Percentiles rank a stretch among this genome's conserved stretches.
These are phyloP conservation scores for Vitellaria paradoxa DNA, from an alignment of 179 eudicot species.

Conservation along the genomic window DNA sequence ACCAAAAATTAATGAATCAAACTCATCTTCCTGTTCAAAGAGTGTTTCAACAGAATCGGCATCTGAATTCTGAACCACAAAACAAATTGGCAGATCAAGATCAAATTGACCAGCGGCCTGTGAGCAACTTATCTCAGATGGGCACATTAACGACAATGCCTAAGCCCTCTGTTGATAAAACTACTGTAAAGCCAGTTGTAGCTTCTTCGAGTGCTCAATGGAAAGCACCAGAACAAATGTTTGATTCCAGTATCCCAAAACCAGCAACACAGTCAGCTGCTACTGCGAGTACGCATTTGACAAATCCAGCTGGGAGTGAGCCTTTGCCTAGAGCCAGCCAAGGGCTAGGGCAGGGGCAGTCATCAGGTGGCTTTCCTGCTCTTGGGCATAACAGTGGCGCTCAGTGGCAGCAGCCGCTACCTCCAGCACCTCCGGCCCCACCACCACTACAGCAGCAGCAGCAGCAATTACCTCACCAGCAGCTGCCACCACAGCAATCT, in stretches of 20 bases:
- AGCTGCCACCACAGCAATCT: constrained; percentile 35
- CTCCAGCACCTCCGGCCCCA: constrained; percentile 21
- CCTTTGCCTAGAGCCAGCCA: constrained; percentile 28
- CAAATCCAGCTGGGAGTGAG: constrained; percentile 43
- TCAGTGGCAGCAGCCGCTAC: constrained; percentile 40
- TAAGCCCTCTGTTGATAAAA: constrained; percentile 29
- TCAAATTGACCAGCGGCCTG: constrained; percentile 34
- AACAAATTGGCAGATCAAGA: constrained; percentile 40
- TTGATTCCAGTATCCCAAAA: constrained; percentile 34
- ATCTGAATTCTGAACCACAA: constrained; percentile 37
- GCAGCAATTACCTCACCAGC: constrained; percentile 26
- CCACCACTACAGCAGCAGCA: constrained; percentile 27
- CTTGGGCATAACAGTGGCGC: constrained; percentile 33
- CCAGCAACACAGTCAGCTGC: constrained; percentile 31
- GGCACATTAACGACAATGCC: constrained; percentile 25
- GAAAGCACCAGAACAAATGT: constrained; percentile 40
- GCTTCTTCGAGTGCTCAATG: constrained; percentile 40
- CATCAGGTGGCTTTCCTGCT: constrained; percentile 31
- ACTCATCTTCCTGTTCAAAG: constrained; percentile 46
- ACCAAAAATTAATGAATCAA: constrained; percentile 45
- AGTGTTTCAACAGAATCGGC: constrained; percentile 47
- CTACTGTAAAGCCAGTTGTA: constrained; percentile 27
- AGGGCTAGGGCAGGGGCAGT: constrained; percentile 40
- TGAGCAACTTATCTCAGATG: constrained; percentile 29
- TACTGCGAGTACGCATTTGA: constrained; percentile 29